Evolutionary conservation across 768 basidiomycete genomes (phyloP).

Genomic region (Pilatotrama ljubarskyi): DNA sequence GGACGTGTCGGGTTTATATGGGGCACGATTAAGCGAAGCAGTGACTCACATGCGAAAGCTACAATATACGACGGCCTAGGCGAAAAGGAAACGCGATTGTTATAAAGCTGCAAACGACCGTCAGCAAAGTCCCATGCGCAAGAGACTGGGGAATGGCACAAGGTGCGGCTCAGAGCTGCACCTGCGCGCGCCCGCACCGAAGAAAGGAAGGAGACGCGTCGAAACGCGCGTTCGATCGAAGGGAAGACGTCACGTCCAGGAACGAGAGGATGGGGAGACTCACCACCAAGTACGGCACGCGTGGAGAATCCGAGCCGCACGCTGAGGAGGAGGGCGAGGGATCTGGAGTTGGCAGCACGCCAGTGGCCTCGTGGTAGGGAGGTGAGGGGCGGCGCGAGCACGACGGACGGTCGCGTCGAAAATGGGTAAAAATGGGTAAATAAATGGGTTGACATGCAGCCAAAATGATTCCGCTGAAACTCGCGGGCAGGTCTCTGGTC

Average conservation of each 20-base stretch:
- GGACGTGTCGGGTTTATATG: constrained; percentile 17
- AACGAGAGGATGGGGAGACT: constrained; percentile 2
- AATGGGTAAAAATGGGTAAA: constrained; percentile 25
- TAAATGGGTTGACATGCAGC: constrained; percentile 24
- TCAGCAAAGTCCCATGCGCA: constrained; percentile 8
- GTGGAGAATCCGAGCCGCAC: constrained; percentile 11
- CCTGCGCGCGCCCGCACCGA: neutral
- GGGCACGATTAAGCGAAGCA: constrained; percentile 5
- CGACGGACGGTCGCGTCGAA: constrained; percentile 19
- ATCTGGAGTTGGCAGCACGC: constrained; percentile 13
- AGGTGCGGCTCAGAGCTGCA: neutral
- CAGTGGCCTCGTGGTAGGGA: constrained; percentile 21
- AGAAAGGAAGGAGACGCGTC: constrained; percentile 22
- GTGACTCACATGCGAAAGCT: constrained; percentile 23
- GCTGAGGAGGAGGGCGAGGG: constrained; percentile 3
- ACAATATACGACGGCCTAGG: constrained; percentile 16
- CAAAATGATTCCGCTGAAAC: constrained; percentile 33
- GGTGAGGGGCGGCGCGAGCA: constrained; percentile 15
- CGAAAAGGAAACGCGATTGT: constrained; percentile 16
- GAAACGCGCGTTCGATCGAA: constrained; percentile 17
- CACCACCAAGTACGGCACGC: constrained; percentile 11
- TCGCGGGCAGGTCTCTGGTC: constrained; percentile 17
- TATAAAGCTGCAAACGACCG: constrained; percentile 8
- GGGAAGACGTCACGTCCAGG: constrained; percentile 15
- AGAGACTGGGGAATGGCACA: neutral